A percentile compares a stretch with the other conserved stretches of the same genome.
phyloP scores from a whole-genome alignment of 768 basidiomycete species.

The Mycena chlorophos region DNA sequence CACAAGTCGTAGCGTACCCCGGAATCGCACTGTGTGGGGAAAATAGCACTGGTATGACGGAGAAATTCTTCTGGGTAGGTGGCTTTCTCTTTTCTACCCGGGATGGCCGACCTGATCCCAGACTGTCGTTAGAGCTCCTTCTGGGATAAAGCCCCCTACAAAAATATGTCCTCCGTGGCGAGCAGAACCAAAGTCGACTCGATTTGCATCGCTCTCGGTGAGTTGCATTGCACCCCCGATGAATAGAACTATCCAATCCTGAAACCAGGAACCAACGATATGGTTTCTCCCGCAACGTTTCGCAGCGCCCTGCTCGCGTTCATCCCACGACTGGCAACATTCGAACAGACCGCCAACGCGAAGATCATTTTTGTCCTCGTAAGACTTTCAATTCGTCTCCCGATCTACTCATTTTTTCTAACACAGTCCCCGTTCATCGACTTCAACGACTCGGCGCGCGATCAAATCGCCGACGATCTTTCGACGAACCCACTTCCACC shows the following conservation, averaged over 20 bases:
- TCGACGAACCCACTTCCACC: background rate
- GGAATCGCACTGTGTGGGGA: slow-evolving; percentile 5
- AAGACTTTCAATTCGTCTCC: background rate
- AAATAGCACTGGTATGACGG: background rate
- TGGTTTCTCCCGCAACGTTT: slow-evolving; percentile 3
- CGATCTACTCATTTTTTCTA: background rate
- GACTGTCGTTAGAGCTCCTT: background rate
- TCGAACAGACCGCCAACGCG: background rate
- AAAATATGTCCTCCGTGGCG: background rate
- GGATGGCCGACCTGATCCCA: too few relatives aligned
- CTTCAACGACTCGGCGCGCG: slow-evolving; percentile 9
- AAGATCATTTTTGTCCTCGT: slow-evolving; percentile 10
- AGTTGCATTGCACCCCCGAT: background rate
- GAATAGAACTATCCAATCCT: background rate
- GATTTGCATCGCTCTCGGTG: slow-evolving; percentile 17
- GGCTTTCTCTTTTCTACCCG: background rate
- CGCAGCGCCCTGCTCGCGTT: slow-evolving; percentile 5
- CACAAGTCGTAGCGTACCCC: slow-evolving; percentile 12
- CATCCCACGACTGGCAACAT: background rate
- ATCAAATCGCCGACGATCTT: slow-evolving; percentile 1
- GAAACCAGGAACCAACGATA: slow-evolving; percentile 14
- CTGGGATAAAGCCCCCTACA: background rate
- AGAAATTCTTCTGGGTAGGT: slow-evolving; percentile 12
- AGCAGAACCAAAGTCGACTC: background rate
- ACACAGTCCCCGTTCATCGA: slow-evolving; percentile 13